These are phyloP conservation scores for Neolentinus lepideus DNA, from an alignment of 1,284 basidiomycete species.

Conservation along the genomic window DNA sequence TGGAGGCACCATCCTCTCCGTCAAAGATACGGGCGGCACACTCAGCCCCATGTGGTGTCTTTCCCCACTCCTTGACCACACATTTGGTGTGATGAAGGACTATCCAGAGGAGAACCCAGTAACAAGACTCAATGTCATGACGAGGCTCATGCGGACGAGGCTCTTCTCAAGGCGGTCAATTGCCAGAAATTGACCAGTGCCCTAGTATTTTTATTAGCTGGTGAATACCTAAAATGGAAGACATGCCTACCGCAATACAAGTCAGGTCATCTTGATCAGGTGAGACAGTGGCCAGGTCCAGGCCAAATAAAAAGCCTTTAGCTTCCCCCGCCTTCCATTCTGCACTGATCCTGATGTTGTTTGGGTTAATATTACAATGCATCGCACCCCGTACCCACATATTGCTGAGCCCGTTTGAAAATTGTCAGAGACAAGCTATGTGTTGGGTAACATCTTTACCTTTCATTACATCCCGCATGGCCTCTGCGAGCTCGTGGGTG, in stretches of 20 bases:
- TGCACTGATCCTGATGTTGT: neutral
- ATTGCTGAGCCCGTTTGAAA: neutral
- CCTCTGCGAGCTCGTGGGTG: too few species aligned
- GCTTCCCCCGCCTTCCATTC: neutral
- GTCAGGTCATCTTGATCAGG: neutral
- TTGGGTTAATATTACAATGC: neutral
- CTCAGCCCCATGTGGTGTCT: neutral
- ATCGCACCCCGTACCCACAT: neutral
- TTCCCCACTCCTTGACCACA: neutral
- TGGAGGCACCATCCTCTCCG: neutral
- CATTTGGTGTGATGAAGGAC: neutral
- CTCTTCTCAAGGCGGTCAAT: neutral
- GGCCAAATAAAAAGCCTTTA: neutral
- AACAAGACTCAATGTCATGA: neutral
- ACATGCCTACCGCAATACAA: neutral
- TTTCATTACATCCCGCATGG: neutral
- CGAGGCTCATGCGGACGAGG: neutral
- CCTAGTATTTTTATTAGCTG: neutral
- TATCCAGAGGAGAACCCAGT: neutral
- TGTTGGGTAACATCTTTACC: neutral
- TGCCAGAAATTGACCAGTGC: neutral
- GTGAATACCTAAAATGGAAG: neutral
- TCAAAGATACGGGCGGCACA: neutral
- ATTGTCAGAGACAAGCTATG: neutral
- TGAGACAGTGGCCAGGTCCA: neutral